These are phyloP conservation scores for Ascochyta clinopodiicola DNA, from an alignment of 2,329 filamentous ascomycete genomes.

Conservation along the genomic window DNA sequence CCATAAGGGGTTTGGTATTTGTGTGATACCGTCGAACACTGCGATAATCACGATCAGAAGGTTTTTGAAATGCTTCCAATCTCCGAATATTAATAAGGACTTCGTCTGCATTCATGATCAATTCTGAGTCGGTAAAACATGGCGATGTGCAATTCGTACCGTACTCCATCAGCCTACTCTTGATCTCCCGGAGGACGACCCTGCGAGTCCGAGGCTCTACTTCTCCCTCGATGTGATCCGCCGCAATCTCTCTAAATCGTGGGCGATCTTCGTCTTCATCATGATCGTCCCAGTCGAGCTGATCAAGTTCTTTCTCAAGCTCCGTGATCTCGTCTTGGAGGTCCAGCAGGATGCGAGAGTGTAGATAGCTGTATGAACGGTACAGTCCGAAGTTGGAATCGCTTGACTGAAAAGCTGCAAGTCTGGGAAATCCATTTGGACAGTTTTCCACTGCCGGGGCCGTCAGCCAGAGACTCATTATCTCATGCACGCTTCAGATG, in stretches of 20 bases:
- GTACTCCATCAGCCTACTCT: constrained; percentile 44
- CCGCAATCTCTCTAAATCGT: not conserved
- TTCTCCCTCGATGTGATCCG: constrained; percentile 21
- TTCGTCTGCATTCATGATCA: constrained; percentile 34
- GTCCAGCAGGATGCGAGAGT: constrained; percentile 48
- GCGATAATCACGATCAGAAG: constrained; percentile 50
- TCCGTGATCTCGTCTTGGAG: constrained; percentile 48
- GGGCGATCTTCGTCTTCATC: constrained; percentile 25
- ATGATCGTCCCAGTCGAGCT: constrained; percentile 41
- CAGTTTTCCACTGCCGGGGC: constrained; percentile 43
- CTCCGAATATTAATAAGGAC: constrained; percentile 49
- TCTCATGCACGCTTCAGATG: not conserved
- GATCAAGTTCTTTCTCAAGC: constrained; percentile 49
- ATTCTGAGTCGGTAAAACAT: not conserved
- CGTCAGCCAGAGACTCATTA: not conserved
- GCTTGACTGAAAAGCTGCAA: constrained; percentile 50
- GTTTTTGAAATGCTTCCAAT: constrained; percentile 48
- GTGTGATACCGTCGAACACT: constrained; percentile 48
- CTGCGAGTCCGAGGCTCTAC: constrained; percentile 25
- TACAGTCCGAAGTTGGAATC: constrained; percentile 52
- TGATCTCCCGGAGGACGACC: constrained; percentile 41
- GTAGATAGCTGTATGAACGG: constrained; percentile 49
- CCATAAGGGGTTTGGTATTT: constrained; percentile 46
- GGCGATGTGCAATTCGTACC: constrained; percentile 23
- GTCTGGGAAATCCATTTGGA: constrained; percentile 48